Evolutionary conservation across 176 grass and related monocot species (phyloP), one percentile per base, ranked within the genome.

Genomic region (Phoenix roebelenii): DNA sequence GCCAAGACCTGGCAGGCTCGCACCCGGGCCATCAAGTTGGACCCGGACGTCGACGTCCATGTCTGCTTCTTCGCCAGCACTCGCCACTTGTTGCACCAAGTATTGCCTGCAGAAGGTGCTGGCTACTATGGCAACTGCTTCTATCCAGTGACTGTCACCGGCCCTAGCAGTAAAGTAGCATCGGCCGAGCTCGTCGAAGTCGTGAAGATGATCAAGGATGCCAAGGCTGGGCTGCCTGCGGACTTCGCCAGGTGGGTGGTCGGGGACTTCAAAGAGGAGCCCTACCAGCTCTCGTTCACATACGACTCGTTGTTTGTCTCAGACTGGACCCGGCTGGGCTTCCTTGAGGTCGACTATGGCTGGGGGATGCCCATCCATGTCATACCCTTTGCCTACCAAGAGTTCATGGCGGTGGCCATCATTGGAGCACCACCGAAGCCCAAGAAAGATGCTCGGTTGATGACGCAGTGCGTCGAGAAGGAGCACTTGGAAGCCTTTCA

Each of bases 301-400:
- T 55, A 55, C 54, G 3, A 55, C 18, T 55, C 54, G 54, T 22
- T 55, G 54, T 22, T 55, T 0, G 54, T 55, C 18, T 55, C 54
- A 18, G 54, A 55, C 54, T 55, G 54, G 54, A 55, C 54, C 18
- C 54, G 54, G 18, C 54, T 55, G 18, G 54, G 54, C 18, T 55
- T 55, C 54, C 7, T 22, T 18, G 54, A 55, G 54, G 22, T 55
- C n/a, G 54, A 55, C 54, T 55, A 55, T 22, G 54, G 54, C 17
- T 55, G 54, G 54, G 54, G 54, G 54, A 19, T 12, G 54, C 54
- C 54, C 18, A 22, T 55, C 18, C 54, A 55, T 22, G 54, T 55
- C 18, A 22, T 55, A 22, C 54, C 54, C 12, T 22, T 23, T 7
- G 22, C 54, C 3, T 20, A 55, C 54, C 17, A 10, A 3, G 5